A percentile compares a stretch with the other conserved stretches of the same genome.
Evolutionary conservation across 208 protist species (phyloP).

Genomic region (Lotmaria passim): DNA sequence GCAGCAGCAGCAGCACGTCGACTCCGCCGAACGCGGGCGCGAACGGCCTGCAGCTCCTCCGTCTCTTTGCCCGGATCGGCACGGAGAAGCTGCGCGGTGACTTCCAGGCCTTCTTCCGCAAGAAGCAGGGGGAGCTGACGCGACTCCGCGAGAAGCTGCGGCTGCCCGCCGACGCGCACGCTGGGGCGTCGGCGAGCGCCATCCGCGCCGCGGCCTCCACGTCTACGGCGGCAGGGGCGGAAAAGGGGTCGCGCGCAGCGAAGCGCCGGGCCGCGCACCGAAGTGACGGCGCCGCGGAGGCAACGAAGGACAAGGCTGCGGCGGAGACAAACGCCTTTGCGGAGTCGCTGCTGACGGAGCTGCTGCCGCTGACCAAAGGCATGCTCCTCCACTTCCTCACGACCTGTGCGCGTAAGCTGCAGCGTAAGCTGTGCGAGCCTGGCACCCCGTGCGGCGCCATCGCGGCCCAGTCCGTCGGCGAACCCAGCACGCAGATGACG

Average conservation of each 20-base stretch:
- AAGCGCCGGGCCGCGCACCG: neutral
- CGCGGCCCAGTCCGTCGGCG: conserved; percentile 98
- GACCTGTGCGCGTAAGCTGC: conserved; percentile 81
- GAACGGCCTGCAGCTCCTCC: conserved; percentile 19
- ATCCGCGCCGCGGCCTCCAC: neutral
- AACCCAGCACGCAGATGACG: conserved; percentile 99
- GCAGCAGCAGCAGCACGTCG: conserved; percentile 2
- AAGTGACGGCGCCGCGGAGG: neutral
- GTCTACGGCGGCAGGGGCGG: neutral
- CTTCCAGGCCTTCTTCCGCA: conserved; percentile 72
- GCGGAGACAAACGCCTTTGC: conserved; percentile 16
- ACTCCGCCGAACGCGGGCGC: neutral
- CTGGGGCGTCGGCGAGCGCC: neutral
- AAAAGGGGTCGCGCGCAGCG: neutral
- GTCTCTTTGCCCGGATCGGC: conserved; percentile 28
- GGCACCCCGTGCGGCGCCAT: conserved; percentile 99
- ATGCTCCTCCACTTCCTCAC: conserved; percentile 85
- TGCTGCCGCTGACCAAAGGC: conserved; percentile 71
- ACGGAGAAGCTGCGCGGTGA: conserved; percentile 83
- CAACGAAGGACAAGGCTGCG: neutral
- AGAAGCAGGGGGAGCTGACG: conserved; percentile 61
- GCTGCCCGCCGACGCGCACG: conserved; percentile 35
- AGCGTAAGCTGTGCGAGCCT: conserved; percentile 92
- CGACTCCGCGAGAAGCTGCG: conserved; percentile 61
- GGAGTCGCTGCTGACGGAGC: conserved; percentile 68